Percentiles rank a stretch among this genome's conserved stretches.
Conservation (phyloP, 1,284 basidiomycete genomes). For the Leccinum pallidistipes region DNA sequence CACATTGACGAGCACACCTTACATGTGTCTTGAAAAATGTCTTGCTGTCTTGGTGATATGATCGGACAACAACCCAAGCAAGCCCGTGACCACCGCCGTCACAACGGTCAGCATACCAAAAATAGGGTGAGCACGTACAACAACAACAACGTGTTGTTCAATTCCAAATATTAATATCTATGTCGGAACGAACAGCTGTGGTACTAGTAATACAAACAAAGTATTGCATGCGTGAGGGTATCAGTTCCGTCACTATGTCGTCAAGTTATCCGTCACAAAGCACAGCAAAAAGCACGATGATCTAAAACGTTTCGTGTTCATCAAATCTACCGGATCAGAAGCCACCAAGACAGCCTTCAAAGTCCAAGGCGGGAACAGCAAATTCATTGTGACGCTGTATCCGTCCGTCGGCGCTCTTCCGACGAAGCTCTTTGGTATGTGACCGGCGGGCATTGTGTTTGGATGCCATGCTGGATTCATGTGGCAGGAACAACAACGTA, state of each 20-base stretch:
- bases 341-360: slow-evolving; percentile 49
- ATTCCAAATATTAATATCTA: slow-evolving; percentile 19
- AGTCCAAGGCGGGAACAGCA: slow-evolving; percentile 30
- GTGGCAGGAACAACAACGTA: slow-evolving; percentile 42
- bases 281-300: slow-evolving; percentile 7
- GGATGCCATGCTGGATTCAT: slow-evolving; percentile 29
- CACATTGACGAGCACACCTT: not conserved
- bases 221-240: slow-evolving; percentile 27
- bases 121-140: not conserved
- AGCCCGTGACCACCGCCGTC: not conserved
- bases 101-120: not conserved
- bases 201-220: slow-evolving; percentile 25
- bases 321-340: slow-evolving; percentile 34
- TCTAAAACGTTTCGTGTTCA: slow-evolving; percentile 9
- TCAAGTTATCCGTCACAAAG: slow-evolving; percentile 7
- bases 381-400: slow-evolving; percentile 31
- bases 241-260: slow-evolving; percentile 24
- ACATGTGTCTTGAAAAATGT: slow-evolving; percentile 3
- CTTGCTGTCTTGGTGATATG: not conserved
- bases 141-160: not conserved
- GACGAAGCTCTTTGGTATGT: slow-evolving; percentile 14
- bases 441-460: slow-evolving; percentile 21
- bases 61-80: not conserved
- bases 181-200: slow-evolving; percentile 7
- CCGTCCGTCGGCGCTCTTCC: slow-evolving; percentile 24